These are phyloP conservation scores for Candida pseudofarinosa DNA, from an alignment of 805 yeast genomes.

Conservation along the genomic window DNA sequence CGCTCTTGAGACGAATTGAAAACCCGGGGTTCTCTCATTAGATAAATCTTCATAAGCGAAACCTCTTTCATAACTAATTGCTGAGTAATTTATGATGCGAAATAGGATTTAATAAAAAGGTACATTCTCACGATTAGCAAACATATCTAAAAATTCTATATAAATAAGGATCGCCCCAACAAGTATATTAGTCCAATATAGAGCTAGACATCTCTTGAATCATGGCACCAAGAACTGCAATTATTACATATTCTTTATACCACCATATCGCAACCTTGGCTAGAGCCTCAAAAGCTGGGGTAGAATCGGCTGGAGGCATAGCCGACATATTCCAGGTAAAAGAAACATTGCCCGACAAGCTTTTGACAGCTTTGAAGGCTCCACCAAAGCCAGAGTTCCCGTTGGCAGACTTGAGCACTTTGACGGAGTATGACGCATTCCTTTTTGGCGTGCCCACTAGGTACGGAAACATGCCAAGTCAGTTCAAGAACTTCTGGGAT, in stretches of 20 bases:
- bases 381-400: conserved; percentile 41
- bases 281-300: conserved; percentile 56
- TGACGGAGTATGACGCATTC: conserved; percentile 66
- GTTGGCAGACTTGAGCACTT: conserved; percentile 52
- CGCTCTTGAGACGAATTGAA: no score
- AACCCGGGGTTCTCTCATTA: no score
- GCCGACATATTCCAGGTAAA: conserved; percentile 59
- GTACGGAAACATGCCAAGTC: conserved; percentile 73
- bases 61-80: no score
- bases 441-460: conserved; percentile 81
- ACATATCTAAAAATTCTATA: no score
- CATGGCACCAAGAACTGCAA: conserved; percentile 24
- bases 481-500: conserved; percentile 78
- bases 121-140: no score
- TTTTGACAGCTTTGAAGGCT: conserved; percentile 13
- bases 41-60: no score
- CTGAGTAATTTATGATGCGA: no score
- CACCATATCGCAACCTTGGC: conserved; percentile 69
- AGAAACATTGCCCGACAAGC: conserved; percentile 16
- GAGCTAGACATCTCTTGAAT: no score
- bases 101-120: no score
- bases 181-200: no score
- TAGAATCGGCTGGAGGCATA: conserved; percentile 55
- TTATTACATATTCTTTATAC: conserved; percentile 58
- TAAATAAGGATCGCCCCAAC: no score